These are phyloP conservation scores for Syzygium oleosum DNA, from an alignment of 345 rosid species.

Conservation along the genomic window DNA sequence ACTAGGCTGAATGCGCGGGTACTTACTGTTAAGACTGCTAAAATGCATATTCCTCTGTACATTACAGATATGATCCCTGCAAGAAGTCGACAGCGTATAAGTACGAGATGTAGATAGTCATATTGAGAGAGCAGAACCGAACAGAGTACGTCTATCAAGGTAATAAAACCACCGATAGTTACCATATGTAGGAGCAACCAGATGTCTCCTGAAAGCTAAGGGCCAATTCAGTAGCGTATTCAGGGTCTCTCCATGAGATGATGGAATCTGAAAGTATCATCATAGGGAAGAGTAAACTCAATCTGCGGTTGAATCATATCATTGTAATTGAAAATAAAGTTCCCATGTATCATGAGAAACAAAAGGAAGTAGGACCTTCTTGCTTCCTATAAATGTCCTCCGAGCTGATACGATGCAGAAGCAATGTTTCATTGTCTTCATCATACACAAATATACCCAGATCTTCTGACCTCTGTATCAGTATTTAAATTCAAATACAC, in stretches of 20 bases:
- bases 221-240: constrained; percentile 79
- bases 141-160: neutral
- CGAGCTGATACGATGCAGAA: constrained; percentile 68
- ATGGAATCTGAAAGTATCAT: constrained; percentile 58
- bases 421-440: constrained; percentile 75
- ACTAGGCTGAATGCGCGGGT: neutral
- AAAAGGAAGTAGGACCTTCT: constrained; percentile 53
- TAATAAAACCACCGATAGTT: neutral
- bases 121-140: neutral
- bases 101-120: neutral
- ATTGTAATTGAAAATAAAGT: neutral
- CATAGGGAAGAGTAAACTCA: neutral
- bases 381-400: constrained; percentile 80
- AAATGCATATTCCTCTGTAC: constrained; percentile 85
- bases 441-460: constrained; percentile 66
- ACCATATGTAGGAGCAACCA: constrained; percentile 95
- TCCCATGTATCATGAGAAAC: neutral
- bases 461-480: constrained; percentile 69
- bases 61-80: constrained; percentile 80
- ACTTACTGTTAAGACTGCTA: constrained; percentile 74
- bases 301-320: neutral
- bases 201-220: constrained; percentile 93
- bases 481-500: neutral
- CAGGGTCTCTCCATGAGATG: constrained; percentile 98
- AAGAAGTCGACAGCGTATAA: neutral